Conservation (phyloP, 495 filamentous ascomycete species). For the Penicillium ochrochloron region DNA sequence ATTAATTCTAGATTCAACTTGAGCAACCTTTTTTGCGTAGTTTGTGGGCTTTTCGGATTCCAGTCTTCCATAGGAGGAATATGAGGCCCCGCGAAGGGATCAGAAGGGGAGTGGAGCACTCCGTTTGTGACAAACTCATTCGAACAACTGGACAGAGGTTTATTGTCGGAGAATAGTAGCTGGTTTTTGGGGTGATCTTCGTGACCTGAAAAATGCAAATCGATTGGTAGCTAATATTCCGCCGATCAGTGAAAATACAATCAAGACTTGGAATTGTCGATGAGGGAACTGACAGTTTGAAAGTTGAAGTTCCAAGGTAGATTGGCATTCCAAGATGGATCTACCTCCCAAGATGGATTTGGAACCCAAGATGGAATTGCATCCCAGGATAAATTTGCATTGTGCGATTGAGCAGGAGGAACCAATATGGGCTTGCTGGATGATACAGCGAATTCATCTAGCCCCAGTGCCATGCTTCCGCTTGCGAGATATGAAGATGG, state of each 20-base stretch:
- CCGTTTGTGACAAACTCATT: not conserved
- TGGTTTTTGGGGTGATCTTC: not conserved
- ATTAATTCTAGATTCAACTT: constrained; percentile 24
- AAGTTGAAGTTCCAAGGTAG: not conserved
- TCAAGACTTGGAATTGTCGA: too few relatives aligned
- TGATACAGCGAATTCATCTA: not conserved
- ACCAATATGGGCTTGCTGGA: not conserved
- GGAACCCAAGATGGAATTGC: too few relatives aligned
- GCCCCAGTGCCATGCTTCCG: not conserved
- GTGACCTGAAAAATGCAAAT: not conserved
- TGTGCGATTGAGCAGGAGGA: constrained; percentile 11
- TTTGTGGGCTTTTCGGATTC: not conserved
- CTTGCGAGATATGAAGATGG: not conserved
- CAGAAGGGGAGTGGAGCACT: not conserved
- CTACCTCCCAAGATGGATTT: too few relatives aligned
- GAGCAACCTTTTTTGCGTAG: constrained; percentile 19
- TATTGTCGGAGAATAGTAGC: not conserved
- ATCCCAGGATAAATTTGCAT: not conserved
- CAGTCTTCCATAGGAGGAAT: not conserved
- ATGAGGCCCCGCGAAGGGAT: not conserved
- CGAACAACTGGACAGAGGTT: not conserved
- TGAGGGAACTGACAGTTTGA: not conserved
- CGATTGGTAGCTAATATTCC: not conserved
- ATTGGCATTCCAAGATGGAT: too few relatives aligned
- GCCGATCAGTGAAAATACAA: not conserved